Evolutionary conservation across 2,329 filamentous ascomycete species (phyloP).

Genomic region (Botryotinia globosa): DNA sequence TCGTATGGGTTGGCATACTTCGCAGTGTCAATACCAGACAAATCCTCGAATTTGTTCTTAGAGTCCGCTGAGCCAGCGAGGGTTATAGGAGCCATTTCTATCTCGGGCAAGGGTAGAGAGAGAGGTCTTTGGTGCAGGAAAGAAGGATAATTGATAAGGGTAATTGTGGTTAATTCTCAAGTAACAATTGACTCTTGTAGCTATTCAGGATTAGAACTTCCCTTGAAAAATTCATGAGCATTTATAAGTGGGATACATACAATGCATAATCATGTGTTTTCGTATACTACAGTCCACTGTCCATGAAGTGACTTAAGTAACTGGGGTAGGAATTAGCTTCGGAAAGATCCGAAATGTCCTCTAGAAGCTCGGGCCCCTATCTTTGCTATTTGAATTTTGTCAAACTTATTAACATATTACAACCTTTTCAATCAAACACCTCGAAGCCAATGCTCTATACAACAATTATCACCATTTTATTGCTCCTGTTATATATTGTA

Average conservation of each 20-base stretch:
- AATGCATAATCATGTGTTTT: not conserved
- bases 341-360: not conserved
- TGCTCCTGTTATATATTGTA: not conserved
- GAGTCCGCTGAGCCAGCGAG: conserved; percentile 31
- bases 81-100: conserved; percentile 26
- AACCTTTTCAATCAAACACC: not conserved
- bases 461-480: not conserved
- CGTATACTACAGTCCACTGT: not conserved
- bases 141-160: not conserved
- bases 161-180: not conserved
- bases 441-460: not conserved
- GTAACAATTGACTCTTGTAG: not conserved
- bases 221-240: not conserved
- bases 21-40: conserved; percentile 37
- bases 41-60: conserved; percentile 38
- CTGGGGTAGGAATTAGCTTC: not conserved
- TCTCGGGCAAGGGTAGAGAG: not conserved
- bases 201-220: not conserved
- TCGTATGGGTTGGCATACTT: conserved; percentile 37
- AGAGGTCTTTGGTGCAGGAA: not conserved
- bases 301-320: not conserved
- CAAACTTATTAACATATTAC: not conserved
- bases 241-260: not conserved
- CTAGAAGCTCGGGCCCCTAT: not conserved
- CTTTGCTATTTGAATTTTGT: not conserved